Evolutionary conservation across 805 yeast species (phyloP).

Genomic region (Nakazawaea peltata): DNA sequence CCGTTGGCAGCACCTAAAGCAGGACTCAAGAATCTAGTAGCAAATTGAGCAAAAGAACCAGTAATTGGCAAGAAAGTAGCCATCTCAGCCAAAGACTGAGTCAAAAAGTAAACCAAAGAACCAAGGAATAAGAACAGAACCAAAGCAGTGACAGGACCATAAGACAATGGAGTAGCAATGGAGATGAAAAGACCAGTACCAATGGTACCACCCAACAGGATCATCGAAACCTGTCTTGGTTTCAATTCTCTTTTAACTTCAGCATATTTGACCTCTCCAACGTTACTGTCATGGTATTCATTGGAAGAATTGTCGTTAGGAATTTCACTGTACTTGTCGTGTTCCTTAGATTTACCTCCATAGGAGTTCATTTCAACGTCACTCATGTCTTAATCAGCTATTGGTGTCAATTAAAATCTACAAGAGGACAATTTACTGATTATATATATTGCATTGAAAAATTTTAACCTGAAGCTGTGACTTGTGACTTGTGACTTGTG

Average conservation of each 20-base stretch:
- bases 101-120: slow-evolving; percentile 53
- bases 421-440: too few relatives aligned
- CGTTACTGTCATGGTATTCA: not conserved
- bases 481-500: too few relatives aligned
- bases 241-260: slow-evolving; percentile 53
- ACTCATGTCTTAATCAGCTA: too few relatives aligned
- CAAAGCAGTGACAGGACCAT: slow-evolving; percentile 66
- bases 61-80: slow-evolving; percentile 66
- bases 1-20: slow-evolving; percentile 68
- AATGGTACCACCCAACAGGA: slow-evolving; percentile 73
- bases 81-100: slow-evolving; percentile 75
- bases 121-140: slow-evolving; percentile 64
- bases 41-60: slow-evolving; percentile 62
- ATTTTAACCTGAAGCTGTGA: too few relatives aligned
- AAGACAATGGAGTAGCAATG: slow-evolving; percentile 44
- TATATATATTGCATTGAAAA: too few relatives aligned
- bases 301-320: not conserved
- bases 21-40: slow-evolving; percentile 62
- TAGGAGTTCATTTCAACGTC: slow-evolving; percentile 3
- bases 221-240: slow-evolving; percentile 65
- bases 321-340: not conserved
- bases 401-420: too few relatives aligned
- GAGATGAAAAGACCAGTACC: slow-evolving; percentile 75
- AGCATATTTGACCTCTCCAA: slow-evolving; percentile 20
- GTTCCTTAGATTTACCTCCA: not conserved